Conservation (phyloP, 202 grass and related monocot genomes). For the Bolboschoenoplectus hybrid region DNA sequence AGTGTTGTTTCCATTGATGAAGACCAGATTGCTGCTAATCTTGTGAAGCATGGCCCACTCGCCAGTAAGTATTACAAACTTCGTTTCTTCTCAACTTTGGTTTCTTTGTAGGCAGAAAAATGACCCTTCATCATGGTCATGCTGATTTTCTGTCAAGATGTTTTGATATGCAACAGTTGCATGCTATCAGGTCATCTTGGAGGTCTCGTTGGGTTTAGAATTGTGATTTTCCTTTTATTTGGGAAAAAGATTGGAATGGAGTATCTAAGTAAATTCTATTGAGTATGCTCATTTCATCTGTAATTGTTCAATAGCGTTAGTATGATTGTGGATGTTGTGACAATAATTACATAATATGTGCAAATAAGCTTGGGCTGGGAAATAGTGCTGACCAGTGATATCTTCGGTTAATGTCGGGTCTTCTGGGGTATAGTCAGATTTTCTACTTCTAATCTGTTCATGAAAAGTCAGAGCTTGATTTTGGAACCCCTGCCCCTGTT, state of each 20-base stretch:
- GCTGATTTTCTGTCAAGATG: slow-evolving; percentile 4
- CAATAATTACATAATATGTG: neutral
- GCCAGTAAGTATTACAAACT: slow-evolving; percentile 58
- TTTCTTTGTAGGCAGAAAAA: neutral
- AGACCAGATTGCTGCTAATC: slow-evolving; percentile 86
- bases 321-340: neutral
- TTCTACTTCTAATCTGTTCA: neutral
- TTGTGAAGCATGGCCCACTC: slow-evolving; percentile 81
- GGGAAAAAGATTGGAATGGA: neutral
- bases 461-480: too few species aligned
- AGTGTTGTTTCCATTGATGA: slow-evolving; percentile 80
- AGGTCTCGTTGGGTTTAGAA: neutral
- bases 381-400: neutral
- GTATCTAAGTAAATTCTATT: neutral
- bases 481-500: neutral
- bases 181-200: slow-evolving; percentile 16
- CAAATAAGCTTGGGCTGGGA: slow-evolving; percentile 1
- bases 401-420: neutral
- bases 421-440: neutral
- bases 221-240: neutral
- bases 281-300: neutral
- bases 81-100: neutral
- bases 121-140: neutral
- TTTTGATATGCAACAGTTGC: neutral
- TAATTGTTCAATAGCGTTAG: neutral